These are phyloP conservation scores for Naganishia sp. DNA, from an alignment of 1,284 basidiomycete genomes.

Conservation along the genomic window DNA sequence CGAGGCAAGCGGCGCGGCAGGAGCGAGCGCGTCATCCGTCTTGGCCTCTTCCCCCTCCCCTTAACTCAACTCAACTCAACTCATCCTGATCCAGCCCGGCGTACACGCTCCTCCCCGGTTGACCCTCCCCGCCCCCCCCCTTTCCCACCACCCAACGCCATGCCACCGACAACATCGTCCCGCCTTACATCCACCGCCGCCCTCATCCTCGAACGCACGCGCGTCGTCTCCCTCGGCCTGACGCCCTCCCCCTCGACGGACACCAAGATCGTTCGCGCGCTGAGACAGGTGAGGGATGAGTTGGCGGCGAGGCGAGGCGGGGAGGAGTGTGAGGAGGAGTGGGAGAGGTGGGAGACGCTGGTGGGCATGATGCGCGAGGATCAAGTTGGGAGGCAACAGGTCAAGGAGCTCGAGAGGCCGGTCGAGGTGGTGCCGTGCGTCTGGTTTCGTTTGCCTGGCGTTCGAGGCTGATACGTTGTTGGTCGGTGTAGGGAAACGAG, in stretches of 20 bases:
- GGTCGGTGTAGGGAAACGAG: neutral
- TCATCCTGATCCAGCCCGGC: too few relatives aligned
- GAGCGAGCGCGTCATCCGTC: too few relatives aligned
- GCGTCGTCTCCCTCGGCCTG: conserved; percentile 50
- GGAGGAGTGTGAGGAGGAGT: conserved; percentile 37
- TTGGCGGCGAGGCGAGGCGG: conserved; percentile 37
- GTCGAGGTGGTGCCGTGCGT: conserved; percentile 21
- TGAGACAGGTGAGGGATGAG: conserved; percentile 43
- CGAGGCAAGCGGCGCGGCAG: too few relatives aligned
- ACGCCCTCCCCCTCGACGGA: conserved; percentile 46
- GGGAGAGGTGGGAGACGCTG: conserved; percentile 46
- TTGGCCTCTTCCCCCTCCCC: too few relatives aligned
- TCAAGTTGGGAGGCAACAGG: conserved; percentile 47
- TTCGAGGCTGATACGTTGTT: neutral
- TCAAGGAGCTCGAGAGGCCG: conserved; percentile 38
- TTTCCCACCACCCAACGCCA: neutral
- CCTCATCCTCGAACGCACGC: conserved; percentile 50
- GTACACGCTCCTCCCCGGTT: too few relatives aligned
- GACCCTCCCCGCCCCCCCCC: too few relatives aligned
- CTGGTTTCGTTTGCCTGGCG: neutral
- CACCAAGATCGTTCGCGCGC: conserved; percentile 46
- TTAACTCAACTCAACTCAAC: too few relatives aligned
- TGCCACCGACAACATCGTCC: conserved; percentile 41
- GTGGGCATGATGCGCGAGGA: conserved; percentile 49
- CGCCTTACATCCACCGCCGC: conserved; percentile 50